Evolutionary conservation across 2,329 filamentous ascomycete genomes (phyloP), one percentile per base, ranked within the genome.

Genomic region (Diaporthe sp.): DNA sequence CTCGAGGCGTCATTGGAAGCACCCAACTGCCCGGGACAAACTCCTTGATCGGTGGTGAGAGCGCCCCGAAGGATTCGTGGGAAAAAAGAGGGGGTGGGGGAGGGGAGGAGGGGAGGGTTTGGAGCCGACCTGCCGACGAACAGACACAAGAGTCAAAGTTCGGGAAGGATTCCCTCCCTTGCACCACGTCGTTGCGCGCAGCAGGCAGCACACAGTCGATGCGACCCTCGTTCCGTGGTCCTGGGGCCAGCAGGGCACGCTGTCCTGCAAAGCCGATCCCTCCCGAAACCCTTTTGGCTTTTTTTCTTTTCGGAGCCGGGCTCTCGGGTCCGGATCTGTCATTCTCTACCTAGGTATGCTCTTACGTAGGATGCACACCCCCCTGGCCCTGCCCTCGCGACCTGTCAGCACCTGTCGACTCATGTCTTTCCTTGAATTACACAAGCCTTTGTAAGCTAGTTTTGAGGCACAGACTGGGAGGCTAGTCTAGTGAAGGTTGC

Each of bases 101-200:
- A 19, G 17, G 4, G 44, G 44, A n/a, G 9, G 28, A 15, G 28
- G 55, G 19, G 10, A 44, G 61, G 61, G 39, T 17, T 28, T 28
- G 9, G n/a, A 34, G 12, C 65, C 65, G 65, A 55, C 60, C 57
- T 15, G 42, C 25, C 57, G 57, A 61, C 15, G 49, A 62, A 62
- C 62, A 60, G 72, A 58, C 25, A 28, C 53, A 22, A 53, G 60
- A 25, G 6, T 49, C n/a, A 25, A 49, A 46, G 62, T 51, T 53
- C 72, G 61, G 72, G 72, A 71, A 74, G 72, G 72, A 74, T 74
- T 74, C 62, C 55, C 28, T 60, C 22, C 62, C 62, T 60, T 58
- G 61, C 51, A 58, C 2, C 2, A 34, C 13, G 39, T 28, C 55
- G 44, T 62, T 34, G 71, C 42, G 51, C 57, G n/a, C 65, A 70